Evolutionary conservation across 768 basidiomycete genomes (phyloP).

Genomic region (Mycena crocata): DNA sequence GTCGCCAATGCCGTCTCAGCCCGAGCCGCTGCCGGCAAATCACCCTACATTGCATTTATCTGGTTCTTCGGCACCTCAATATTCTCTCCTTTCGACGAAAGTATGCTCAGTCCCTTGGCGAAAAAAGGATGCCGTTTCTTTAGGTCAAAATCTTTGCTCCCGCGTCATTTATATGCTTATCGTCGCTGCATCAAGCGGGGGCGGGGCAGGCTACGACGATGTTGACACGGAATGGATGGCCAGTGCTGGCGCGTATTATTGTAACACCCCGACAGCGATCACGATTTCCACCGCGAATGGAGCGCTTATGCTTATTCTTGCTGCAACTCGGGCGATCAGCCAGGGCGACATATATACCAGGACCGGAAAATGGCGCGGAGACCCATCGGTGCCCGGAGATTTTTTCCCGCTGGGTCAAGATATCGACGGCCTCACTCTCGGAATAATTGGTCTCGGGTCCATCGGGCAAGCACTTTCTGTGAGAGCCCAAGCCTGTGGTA

Average conservation of each 20-base stretch:
- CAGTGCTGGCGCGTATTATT: conserved; percentile 32
- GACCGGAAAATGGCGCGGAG: conserved; percentile 34
- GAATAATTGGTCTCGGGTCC: conserved; percentile 37
- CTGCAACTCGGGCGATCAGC: conserved; percentile 29
- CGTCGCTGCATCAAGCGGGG: conserved; percentile 17
- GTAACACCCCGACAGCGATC: conserved; percentile 36
- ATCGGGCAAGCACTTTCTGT: conserved; percentile 36
- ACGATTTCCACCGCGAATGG: conserved; percentile 37
- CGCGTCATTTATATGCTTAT: background rate
- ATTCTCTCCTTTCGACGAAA: conserved; percentile 24
- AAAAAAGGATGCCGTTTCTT: conserved; percentile 30
- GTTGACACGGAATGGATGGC: conserved; percentile 34
- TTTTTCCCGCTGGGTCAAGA: conserved; percentile 27
- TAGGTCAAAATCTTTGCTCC: conserved; percentile 10
- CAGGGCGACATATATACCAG: conserved; percentile 33
- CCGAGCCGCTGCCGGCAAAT: conserved; percentile 20
- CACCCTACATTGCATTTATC: conserved; percentile 31
- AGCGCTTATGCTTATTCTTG: conserved; percentile 36
- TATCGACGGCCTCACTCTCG: conserved; percentile 34
- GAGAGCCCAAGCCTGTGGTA: conserved; percentile 36
- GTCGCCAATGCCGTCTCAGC: conserved; percentile 18
- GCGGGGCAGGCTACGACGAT: conserved; percentile 32
- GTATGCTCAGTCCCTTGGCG: conserved; percentile 29
- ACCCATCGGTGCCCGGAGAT: conserved; percentile 21
- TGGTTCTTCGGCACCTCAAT: conserved; percentile 17